phyloP scores from a whole-genome alignment of 441 rosid species.

The Raphanus hybrid region DNA sequence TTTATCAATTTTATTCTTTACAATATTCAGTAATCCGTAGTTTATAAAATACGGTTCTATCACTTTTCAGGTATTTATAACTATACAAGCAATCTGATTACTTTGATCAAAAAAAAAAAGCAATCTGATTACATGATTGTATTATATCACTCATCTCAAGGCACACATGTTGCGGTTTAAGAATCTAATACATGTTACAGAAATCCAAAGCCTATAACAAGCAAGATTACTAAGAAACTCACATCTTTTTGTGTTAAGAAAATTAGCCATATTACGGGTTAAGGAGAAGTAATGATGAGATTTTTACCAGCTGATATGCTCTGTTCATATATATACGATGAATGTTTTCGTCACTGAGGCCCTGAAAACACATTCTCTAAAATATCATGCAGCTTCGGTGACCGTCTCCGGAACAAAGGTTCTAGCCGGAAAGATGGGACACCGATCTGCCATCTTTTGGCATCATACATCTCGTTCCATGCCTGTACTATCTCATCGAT shows the following conservation, averaged over 20 bases:
- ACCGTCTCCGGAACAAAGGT: constrained; percentile 80
- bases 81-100: too few relatives aligned
- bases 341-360: constrained; percentile 11
- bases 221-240: background rate
- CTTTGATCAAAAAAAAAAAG: too few relatives aligned
- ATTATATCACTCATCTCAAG: background rate
- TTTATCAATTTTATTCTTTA: too few relatives aligned
- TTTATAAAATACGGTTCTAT: too few relatives aligned
- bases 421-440: constrained; percentile 90
- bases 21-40: too few relatives aligned
- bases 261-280: background rate
- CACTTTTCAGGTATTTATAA: background rate
- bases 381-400: constrained; percentile 73
- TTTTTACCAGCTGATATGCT: constrained; percentile 14
- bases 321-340: background rate
- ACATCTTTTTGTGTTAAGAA: background rate
- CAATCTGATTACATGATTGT: background rate
- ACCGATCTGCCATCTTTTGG: constrained; percentile 86
- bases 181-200: background rate
- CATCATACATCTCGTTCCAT: constrained; percentile 96
- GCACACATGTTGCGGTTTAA: background rate
- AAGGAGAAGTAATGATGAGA: constrained; percentile 49
- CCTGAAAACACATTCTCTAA: constrained; percentile 57
- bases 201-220: background rate
- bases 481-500: constrained; percentile 93